Conservation (phyloP, 2,329 filamentous ascomycete genomes). For the Cytospora schulzeri region DNA sequence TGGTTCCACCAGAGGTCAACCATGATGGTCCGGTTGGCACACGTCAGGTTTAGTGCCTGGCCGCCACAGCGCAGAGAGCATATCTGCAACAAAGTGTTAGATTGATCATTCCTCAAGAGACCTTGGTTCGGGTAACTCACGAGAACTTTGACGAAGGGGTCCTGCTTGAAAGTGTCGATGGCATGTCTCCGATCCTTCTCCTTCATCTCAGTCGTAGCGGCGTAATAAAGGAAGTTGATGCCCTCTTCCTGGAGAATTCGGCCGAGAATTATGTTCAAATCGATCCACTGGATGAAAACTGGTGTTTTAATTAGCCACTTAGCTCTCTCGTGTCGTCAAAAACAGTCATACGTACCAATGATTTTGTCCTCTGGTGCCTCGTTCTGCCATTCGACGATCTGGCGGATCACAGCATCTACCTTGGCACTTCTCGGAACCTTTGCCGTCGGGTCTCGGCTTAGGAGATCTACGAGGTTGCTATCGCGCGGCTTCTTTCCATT, state of each 20-base stretch:
- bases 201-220: conserved; percentile 33
- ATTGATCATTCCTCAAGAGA: no score
- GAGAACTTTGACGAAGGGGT: background rate
- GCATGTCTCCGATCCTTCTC: background rate
- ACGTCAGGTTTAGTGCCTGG: conserved; percentile 44
- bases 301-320: background rate
- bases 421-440: conserved; percentile 2
- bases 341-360: background rate
- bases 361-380: conserved; percentile 5
- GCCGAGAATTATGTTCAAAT: conserved; percentile 39
- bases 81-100: background rate
- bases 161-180: background rate
- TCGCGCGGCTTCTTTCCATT: conserved; percentile 2
- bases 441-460: background rate
- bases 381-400: background rate
- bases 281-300: conserved; percentile 42
- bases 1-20: conserved; percentile 65
- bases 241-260: conserved; percentile 37
- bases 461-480: background rate
- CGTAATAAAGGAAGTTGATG: conserved; percentile 43
- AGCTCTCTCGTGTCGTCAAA: conserved; percentile 21
- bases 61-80: conserved; percentile 38
- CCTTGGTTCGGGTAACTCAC: no score
- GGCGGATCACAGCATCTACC: background rate
- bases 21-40: conserved; percentile 55